These are phyloP conservation scores for Ophiostoma ulmi DNA, from an alignment of 2,329 filamentous ascomycete genomes.

Conservation along the genomic window DNA sequence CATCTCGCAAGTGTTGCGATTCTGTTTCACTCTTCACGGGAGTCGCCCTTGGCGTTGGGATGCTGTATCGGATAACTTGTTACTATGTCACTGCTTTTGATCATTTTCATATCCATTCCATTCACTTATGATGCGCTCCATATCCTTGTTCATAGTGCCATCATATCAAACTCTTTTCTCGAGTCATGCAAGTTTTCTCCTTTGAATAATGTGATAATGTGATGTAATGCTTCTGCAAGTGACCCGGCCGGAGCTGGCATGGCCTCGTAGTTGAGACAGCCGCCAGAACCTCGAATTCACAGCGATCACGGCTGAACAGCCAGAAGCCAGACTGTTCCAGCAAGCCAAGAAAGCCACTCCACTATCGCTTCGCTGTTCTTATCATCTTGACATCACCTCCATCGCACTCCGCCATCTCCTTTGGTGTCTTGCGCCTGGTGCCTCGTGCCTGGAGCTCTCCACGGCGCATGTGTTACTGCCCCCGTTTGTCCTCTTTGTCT, in stretches of 20 bases:
- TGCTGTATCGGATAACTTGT: conserved; percentile 15
- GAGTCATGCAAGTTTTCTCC: not conserved
- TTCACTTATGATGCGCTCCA: not conserved
- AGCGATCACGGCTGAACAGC: not conserved
- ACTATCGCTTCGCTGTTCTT: not conserved
- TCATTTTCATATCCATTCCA: not conserved
- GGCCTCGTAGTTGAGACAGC: not conserved
- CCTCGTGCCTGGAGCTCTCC: conserved; percentile 8
- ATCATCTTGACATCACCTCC: not conserved
- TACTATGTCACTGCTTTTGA: conserved; percentile 3
- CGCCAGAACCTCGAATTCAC: not conserved
- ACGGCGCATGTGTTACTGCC: not conserved
- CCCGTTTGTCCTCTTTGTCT: not conserved
- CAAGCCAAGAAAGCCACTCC: no score
- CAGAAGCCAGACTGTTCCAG: not conserved
- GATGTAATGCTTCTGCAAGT: not conserved
- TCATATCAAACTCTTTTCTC: not conserved
- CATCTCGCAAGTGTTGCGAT: not conserved
- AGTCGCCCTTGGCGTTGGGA: conserved; percentile 22
- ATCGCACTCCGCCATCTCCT: not conserved
- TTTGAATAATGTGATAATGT: not conserved
- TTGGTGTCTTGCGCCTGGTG: not conserved
- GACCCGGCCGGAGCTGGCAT: not conserved
- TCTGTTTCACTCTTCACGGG: not conserved
- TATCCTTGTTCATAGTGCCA: not conserved